phyloP scores from a whole-genome alignment of 2,329 filamentous ascomycete species.

The Talaromyces sp. region DNA sequence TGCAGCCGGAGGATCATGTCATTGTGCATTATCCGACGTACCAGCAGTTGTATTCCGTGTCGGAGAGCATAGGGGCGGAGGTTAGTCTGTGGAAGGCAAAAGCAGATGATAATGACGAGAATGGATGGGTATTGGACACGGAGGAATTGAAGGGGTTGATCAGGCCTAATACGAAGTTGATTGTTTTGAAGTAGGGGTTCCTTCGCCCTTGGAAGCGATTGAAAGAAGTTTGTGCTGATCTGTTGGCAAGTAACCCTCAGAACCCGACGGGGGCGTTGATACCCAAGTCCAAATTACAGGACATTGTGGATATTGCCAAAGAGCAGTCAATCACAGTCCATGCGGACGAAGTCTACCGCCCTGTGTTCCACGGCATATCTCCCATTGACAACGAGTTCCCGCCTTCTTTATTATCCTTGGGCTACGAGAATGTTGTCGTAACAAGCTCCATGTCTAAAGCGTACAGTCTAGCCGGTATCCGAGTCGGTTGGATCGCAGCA shows the following conservation, averaged over 20 bases:
- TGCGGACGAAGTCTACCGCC: constrained; percentile 78
- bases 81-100: constrained; percentile 72
- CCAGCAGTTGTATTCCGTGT: constrained; percentile 76
- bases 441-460: constrained; percentile 84
- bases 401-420: constrained; percentile 66
- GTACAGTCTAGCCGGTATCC: constrained; percentile 76
- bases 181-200: constrained; percentile 56
- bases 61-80: constrained; percentile 68
- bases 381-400: constrained; percentile 54
- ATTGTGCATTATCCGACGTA: constrained; percentile 85
- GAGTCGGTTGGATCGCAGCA: constrained; percentile 77
- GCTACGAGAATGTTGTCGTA: constrained; percentile 66
- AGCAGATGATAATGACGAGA: constrained; percentile 40
- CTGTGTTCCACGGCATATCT: constrained; percentile 69
- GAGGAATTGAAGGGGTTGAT: constrained; percentile 63
- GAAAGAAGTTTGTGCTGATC: not conserved
- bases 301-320: constrained; percentile 62
- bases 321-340: constrained; percentile 63
- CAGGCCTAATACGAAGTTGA: constrained; percentile 50
- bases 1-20: constrained; percentile 74
- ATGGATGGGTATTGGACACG: constrained; percentile 65
- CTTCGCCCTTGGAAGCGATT: not conserved
- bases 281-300: constrained; percentile 56
- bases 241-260: constrained; percentile 64
- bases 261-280: constrained; percentile 75